Base-by-base conservation (phyloP, 2,329 filamentous ascomycete genomes). In the Colletotrichum spinosum region DNA sequence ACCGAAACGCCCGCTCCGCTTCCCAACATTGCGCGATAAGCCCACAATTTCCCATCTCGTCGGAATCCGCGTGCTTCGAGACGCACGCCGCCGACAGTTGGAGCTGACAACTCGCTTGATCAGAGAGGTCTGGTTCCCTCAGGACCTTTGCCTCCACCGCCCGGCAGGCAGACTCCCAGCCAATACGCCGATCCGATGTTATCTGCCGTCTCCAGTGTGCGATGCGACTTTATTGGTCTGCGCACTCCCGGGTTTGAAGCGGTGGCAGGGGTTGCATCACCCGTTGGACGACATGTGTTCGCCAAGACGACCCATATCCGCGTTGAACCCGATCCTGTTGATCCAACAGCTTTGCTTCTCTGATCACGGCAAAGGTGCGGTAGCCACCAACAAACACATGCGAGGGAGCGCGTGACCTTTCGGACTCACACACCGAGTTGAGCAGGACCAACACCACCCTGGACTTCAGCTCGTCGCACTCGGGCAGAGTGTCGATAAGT, bases 1-100 rank as follows among this genome's bases (percentile, higher is more conserved):
- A 5, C 25, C 25, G 25, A 25, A 25, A 25, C 25, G 25, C 25
- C 25, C 25, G 25, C 25, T 25, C 25, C 25, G 25, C 25, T 25
- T 25, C 25, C 6, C 44, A 46, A 17, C 8, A 46, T 58, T 51
- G 4, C 25, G 25, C 25, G 25, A 25, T 25, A 25, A 25, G 25
- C 41, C 60, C 53, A 51, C 60, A 46, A 45, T 39, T 57, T 62
- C 8, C 57, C 54, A 17, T 62, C n/a, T 51, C 39, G 39, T 8
- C 12, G 46, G 46, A 39, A 45, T 17, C 39, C 9, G 33, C 57
- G 25, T 15, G 17, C 12, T 33, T 15, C 44, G 9, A 2, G 35
- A 39, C 11, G 4, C 34, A 33, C 44, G 39, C 17, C 45, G 6
- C 17, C 25, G n/a, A 13, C 38, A 12, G 38, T 15, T 46, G n/a